Conservation (phyloP, 139 green algal genomes). For the Picochlorum costavermella region DNA sequence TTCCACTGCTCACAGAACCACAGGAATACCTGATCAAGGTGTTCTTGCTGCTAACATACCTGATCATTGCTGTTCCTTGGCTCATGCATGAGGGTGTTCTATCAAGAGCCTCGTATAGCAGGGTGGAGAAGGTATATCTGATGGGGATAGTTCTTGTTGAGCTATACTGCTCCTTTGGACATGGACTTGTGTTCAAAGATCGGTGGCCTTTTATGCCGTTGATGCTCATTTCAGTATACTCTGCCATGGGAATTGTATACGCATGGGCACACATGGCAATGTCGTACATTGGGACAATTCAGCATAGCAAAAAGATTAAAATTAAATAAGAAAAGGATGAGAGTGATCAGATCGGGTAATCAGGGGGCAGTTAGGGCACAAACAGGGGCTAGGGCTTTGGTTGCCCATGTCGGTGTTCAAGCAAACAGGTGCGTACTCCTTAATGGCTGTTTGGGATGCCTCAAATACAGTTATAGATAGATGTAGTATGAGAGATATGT, state of each 20-base stretch:
- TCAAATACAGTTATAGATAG: too few relatives aligned
- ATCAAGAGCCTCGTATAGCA: conserved; percentile 1
- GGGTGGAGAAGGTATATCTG: conserved; percentile 31
- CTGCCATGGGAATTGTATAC: conserved; percentile 42
- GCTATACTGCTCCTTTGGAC: conserved; percentile 41
- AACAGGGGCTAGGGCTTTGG: too few relatives aligned
- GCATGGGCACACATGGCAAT: conserved; percentile 27
- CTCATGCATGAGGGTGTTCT: neutral
- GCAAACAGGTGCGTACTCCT: too few relatives aligned
- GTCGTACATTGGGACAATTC: neutral
- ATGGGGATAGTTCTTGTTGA: conserved; percentile 60
- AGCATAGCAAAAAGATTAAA: neutral
- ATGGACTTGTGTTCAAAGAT: conserved; percentile 32
- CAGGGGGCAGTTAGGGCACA: too few relatives aligned
- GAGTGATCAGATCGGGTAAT: too few relatives aligned
- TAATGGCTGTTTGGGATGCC: too few relatives aligned
- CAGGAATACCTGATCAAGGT: conserved; percentile 75
- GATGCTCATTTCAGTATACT: conserved; percentile 72
- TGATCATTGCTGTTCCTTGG: conserved; percentile 14
- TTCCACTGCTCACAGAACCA: conserved; percentile 70
- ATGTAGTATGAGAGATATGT: too few relatives aligned
- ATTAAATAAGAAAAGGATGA: too few relatives aligned
- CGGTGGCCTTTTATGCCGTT: conserved; percentile 78
- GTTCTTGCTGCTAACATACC: conserved; percentile 38
- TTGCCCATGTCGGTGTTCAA: too few relatives aligned